These are phyloP conservation scores for Paraphysoderma sedebokerense DNA, from an alignment of 371 early-diverging fungal species.

Conservation along the genomic window DNA sequence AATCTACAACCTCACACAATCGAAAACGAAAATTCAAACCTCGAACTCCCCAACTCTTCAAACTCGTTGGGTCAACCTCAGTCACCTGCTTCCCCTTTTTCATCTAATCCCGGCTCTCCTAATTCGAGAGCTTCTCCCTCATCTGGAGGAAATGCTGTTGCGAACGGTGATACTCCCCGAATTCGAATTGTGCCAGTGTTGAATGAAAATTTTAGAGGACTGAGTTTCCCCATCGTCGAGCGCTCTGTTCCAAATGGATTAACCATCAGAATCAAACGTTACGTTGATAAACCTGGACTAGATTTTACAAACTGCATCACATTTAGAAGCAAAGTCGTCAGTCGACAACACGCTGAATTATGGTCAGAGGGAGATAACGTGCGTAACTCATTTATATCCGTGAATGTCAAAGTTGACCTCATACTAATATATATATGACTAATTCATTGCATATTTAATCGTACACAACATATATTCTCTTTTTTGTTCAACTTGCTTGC, in stretches of 20 bases:
- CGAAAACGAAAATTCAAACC: too few species aligned
- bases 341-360: constrained; percentile 80
- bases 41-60: too few species aligned
- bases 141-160: too few species aligned
- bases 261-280: constrained; percentile 58
- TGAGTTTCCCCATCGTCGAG: constrained; percentile 66
- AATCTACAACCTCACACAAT: too few species aligned
- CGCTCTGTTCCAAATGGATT: constrained; percentile 49
- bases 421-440: neutral
- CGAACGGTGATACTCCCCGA: too few species aligned
- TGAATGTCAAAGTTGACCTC: neutral
- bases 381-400: constrained; percentile 4
- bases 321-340: constrained; percentile 87
- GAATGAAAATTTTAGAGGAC: constrained; percentile 43
- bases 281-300: constrained; percentile 47
- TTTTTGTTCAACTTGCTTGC: constrained; percentile 5
- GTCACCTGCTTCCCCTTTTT: too few species aligned
- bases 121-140: too few species aligned
- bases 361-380: constrained; percentile 70
- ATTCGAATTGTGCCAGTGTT: constrained; percentile 62
- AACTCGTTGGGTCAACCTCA: too few species aligned
- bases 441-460: neutral
- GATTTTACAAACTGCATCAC: constrained; percentile 43
- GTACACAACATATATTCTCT: neutral
- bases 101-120: too few species aligned